These are phyloP conservation scores for Pseudonectria buxi DNA, from an alignment of 2,329 filamentous ascomycete species.

Conservation along the genomic window DNA sequence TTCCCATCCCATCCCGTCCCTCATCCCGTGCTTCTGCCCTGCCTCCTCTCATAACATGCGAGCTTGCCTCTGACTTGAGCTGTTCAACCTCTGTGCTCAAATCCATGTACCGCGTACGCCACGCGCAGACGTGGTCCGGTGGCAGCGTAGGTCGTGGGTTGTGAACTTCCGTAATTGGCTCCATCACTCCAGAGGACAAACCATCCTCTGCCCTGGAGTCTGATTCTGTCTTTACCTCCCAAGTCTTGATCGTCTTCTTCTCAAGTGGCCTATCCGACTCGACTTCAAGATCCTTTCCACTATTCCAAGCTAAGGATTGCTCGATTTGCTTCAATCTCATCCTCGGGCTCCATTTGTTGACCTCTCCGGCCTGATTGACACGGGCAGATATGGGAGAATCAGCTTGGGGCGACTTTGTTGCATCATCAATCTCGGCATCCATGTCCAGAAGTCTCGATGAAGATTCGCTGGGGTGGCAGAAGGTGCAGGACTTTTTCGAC, in stretches of 20 bases:
- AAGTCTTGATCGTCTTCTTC: conserved; percentile 2
- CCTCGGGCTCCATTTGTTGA: conserved; percentile 10
- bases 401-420: not conserved
- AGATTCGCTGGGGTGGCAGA: conserved; percentile 15
- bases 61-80: conserved; percentile 33
- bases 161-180: conserved; percentile 18
- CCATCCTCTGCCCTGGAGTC: conserved; percentile 3
- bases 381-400: too few relatives aligned
- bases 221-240: conserved; percentile 1
- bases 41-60: conserved; percentile 7
- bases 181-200: conserved; percentile 4
- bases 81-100: conserved; percentile 35
- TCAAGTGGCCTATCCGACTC: conserved; percentile 1
- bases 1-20: conserved; percentile 10
- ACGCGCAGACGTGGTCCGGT: conserved; percentile 35
- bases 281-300: conserved; percentile 12
- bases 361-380: not conserved
- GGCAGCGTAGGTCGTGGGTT: conserved; percentile 30
- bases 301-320: conserved; percentile 19
- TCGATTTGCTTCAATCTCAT: conserved; percentile 23
- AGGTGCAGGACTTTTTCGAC: conserved; percentile 12
- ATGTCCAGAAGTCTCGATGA: conserved; percentile 7
- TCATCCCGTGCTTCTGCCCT: conserved; percentile 7
- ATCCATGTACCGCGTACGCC: conserved; percentile 35
- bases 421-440: conserved; percentile 1